phyloP scores from a whole-genome alignment of 495 filamentous ascomycete species.

The Platismatia glauca region DNA sequence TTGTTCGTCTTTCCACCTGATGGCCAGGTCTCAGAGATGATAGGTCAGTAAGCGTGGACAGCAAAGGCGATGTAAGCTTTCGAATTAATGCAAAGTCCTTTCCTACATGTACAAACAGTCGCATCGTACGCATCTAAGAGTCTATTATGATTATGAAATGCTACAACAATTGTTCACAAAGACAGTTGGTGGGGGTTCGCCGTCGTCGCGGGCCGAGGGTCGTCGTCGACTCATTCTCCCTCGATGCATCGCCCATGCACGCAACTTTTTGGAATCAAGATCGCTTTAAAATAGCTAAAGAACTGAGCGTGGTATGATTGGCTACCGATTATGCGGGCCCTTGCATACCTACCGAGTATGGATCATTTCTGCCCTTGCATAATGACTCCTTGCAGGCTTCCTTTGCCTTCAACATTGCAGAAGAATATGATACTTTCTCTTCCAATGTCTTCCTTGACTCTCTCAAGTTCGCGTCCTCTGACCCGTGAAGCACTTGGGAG shows the following conservation, averaged over 20 bases:
- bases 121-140: neutral
- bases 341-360: no score
- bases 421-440: neutral
- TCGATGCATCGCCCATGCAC: no score
- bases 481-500: slow-evolving; percentile 23
- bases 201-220: no score
- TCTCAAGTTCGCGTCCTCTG: neutral
- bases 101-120: neutral
- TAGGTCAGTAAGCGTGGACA: neutral
- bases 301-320: neutral
- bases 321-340: neutral
- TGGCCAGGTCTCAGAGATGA: neutral
- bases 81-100: neutral
- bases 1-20: neutral
- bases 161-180: no score
- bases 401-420: neutral
- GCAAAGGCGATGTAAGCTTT: neutral
- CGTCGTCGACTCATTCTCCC: no score
- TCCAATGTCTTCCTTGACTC: neutral
- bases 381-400: neutral
- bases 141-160: no score
- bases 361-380: no score
- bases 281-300: neutral
- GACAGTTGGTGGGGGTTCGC: neutral
- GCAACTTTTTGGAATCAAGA: neutral